Percentiles rank a stretch among this genome's conserved stretches.
Evolutionary conservation across 2,329 filamentous ascomycete species (phyloP).

Genomic region (Colletotrichum costaricense): DNA sequence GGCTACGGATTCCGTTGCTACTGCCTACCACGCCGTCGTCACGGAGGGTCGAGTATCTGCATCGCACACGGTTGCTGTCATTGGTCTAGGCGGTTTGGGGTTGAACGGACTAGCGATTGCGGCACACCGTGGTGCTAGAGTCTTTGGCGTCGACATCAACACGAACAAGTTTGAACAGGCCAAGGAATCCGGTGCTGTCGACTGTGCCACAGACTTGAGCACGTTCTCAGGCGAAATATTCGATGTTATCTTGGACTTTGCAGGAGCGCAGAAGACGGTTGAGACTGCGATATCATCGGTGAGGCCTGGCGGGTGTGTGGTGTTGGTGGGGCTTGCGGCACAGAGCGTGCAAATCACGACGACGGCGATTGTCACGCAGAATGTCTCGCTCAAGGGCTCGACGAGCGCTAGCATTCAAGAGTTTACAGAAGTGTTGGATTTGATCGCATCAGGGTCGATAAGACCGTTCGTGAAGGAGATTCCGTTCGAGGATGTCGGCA

Average conservation of each 20-base stretch:
- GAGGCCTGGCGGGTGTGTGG: slow-evolving; percentile 23
- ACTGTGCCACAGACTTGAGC: not conserved
- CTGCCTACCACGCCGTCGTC: slow-evolving; percentile 33
- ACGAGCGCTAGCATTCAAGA: too few relatives aligned
- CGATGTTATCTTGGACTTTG: slow-evolving; percentile 32
- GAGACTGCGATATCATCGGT: slow-evolving; percentile 7
- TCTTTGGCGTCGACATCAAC: slow-evolving; percentile 23
- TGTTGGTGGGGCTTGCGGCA: slow-evolving; percentile 21
- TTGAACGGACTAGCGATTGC: slow-evolving; percentile 27
- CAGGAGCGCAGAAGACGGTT: slow-evolving; percentile 14
- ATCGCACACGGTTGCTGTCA: not conserved
- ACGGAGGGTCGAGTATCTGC: slow-evolving; percentile 4
- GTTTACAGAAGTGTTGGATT: not conserved
- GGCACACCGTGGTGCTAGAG: slow-evolving; percentile 3
- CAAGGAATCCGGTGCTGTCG: not conserved
- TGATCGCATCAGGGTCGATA: slow-evolving; percentile 3
- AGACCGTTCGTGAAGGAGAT: not conserved
- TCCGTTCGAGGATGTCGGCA: not conserved
- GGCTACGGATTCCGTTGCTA: slow-evolving; percentile 26
- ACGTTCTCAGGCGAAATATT: not conserved
- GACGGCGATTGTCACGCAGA: too few relatives aligned
- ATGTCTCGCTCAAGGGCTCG: too few relatives aligned
- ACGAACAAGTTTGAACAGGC: slow-evolving; percentile 18
- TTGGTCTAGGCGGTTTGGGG: slow-evolving; percentile 27
- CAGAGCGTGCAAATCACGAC: not conserved